Conservation (phyloP, 257 asterid genomes). For the Schizonepeta tenuifolia region DNA sequence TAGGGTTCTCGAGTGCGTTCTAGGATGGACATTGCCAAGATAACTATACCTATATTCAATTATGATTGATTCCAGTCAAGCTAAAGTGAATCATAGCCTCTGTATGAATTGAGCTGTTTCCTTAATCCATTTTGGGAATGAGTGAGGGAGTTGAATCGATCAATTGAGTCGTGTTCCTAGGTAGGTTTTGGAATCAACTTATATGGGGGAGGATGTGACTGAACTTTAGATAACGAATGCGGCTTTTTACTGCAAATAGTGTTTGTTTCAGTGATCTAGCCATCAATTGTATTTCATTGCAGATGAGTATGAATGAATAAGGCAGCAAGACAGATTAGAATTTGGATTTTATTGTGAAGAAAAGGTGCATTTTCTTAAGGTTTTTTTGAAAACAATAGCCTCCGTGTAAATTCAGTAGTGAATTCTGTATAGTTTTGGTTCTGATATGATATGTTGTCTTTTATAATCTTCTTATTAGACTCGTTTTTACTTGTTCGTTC, state of each 20-base stretch:
- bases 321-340: not conserved
- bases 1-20: not conserved
- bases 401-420: not conserved
- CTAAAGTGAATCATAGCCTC: not conserved
- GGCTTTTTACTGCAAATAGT: not conserved
- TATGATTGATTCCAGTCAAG: not conserved
- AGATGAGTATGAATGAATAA: slow-evolving; percentile 2
- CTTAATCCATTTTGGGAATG: not conserved
- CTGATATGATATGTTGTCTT: not conserved
- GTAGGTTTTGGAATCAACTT: not conserved
- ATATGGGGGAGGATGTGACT: not conserved
- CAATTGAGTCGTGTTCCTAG: not conserved
- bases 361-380: not conserved
- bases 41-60: not conserved
- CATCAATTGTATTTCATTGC: not conserved
- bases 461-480: not conserved
- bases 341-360: not conserved
- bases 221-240: not conserved
- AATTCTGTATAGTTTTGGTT: not conserved
- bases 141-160: not conserved
- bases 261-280: not conserved
- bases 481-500: not conserved
- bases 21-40: not conserved
- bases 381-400: not conserved
- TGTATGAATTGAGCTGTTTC: not conserved